phyloP scores from a whole-genome alignment of 352 stramenopile species.

The Globisporangium splendens region DNA sequence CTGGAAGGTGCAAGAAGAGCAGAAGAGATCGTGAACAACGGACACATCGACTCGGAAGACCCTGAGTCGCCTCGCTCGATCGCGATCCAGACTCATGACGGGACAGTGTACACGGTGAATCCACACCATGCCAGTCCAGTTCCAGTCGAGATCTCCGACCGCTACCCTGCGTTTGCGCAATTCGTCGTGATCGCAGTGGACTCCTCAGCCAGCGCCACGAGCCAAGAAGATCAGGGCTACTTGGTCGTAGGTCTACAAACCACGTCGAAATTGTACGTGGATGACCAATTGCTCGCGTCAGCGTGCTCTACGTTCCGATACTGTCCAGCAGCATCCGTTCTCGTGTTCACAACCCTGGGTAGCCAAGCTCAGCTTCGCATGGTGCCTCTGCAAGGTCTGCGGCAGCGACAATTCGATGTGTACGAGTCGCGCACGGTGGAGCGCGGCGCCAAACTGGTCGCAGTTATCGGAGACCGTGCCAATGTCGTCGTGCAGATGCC shows the following conservation, averaged over 20 bases:
- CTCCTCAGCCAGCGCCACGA: slow-evolving; percentile 5
- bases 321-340: slow-evolving; percentile 26
- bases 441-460: slow-evolving; percentile 58
- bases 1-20: slow-evolving; percentile 13
- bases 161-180: slow-evolving; percentile 31
- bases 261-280: slow-evolving; percentile 50
- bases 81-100: slow-evolving; percentile 40
- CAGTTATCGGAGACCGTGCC: slow-evolving; percentile 42
- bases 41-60: not conserved
- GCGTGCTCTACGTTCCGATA: slow-evolving; percentile 68
- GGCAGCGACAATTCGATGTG: slow-evolving; percentile 11
- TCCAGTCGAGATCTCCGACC: slow-evolving; percentile 13
- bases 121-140: not conserved
- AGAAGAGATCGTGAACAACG: slow-evolving; percentile 4
- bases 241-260: slow-evolving; percentile 39
- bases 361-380: slow-evolving; percentile 56
- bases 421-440: slow-evolving; percentile 53
- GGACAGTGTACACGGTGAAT: slow-evolving; percentile 28
- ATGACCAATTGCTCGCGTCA: slow-evolving; percentile 28
- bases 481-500: slow-evolving; percentile 72
- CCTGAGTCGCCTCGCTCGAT: not conserved
- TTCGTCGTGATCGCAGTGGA: slow-evolving; percentile 22
- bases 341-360: slow-evolving; percentile 69
- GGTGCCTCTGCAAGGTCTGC: slow-evolving; percentile 29
- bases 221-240: not conserved